These are phyloP conservation scores for Lipomyces kockii DNA, from an alignment of 805 yeast species.

Conservation along the genomic window DNA sequence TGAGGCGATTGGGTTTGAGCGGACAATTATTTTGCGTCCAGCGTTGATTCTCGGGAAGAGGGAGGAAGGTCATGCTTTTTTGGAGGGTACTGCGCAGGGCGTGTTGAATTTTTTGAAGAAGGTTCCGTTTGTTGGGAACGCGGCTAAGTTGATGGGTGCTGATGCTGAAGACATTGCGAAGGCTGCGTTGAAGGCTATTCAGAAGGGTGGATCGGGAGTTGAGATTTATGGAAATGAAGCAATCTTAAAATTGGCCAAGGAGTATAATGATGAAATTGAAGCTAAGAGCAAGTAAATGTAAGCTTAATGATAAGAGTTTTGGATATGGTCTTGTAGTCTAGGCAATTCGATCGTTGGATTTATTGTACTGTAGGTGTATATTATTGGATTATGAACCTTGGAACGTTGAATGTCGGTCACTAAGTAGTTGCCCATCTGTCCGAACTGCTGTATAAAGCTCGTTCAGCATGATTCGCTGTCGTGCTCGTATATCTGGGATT, in stretches of 20 bases:
- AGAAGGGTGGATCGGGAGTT: conserved; percentile 42
- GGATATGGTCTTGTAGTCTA: background rate
- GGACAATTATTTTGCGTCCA: conserved; percentile 76
- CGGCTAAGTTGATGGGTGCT: conserved; percentile 49
- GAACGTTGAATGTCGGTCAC: too few relatives aligned
- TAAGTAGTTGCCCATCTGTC: too few relatives aligned
- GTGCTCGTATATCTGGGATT: too few relatives aligned
- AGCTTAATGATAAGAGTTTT: background rate
- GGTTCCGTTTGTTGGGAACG: conserved; percentile 18
- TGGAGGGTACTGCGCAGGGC: conserved; percentile 17
- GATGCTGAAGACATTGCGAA: conserved; percentile 68
- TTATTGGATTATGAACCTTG: too few relatives aligned
- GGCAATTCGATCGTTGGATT: conserved; percentile 1
- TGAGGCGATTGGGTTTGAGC: conserved; percentile 64
- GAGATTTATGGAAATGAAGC: conserved; percentile 33
- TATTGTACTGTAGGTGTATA: background rate
- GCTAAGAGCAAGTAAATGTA: background rate
- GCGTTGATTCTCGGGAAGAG: conserved; percentile 56
- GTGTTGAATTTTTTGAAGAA: conserved; percentile 15
- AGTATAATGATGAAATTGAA: conserved; percentile 10
- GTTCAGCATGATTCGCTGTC: too few relatives aligned
- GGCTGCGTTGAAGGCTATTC: conserved; percentile 55
- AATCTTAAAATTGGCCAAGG: conserved; percentile 31
- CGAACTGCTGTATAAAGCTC: too few relatives aligned
- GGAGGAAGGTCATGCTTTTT: conserved; percentile 39